Percentiles rank a stretch among this genome's conserved stretches.
Evolutionary conservation across 176 grass and related monocot species (phyloP).

Genomic region (Eleusine coracana): DNA sequence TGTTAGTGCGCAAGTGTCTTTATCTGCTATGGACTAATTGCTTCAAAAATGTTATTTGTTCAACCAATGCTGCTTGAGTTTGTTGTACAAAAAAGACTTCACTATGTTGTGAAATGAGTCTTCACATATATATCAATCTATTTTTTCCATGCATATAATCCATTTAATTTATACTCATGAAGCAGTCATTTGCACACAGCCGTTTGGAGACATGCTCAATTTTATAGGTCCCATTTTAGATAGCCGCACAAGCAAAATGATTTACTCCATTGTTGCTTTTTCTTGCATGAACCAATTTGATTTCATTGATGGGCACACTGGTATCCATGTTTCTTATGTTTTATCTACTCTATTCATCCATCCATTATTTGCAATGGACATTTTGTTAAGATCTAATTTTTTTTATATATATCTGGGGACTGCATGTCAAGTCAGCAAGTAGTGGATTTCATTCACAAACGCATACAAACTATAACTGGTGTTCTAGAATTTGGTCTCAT

Average conservation of each 20-base stretch:
- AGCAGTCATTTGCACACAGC: too few species aligned
- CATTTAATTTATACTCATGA: neutral
- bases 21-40: too few species aligned
- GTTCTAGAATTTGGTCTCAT: neutral
- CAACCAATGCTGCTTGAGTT: too few species aligned
- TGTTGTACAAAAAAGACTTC: too few species aligned
- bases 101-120: too few species aligned
- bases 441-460: slow-evolving; percentile 77
- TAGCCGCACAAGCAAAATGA: too few species aligned
- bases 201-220: too few species aligned
- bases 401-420: slow-evolving; percentile 55
- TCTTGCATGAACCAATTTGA: neutral
- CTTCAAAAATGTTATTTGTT: too few species aligned
- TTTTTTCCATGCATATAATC: neutral
- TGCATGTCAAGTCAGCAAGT: slow-evolving; percentile 96
- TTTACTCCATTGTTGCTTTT: neutral
- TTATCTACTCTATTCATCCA: neutral
- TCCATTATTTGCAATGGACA: neutral
- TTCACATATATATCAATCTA: too few species aligned
- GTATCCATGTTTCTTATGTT: neutral
- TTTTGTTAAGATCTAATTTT: slow-evolving; percentile 2
- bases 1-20: too few species aligned
- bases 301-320: neutral
- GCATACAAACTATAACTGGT: slow-evolving; percentile 57
- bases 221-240: too few species aligned